Conservation (phyloP, 805 yeast species). For the Metschnikowia sp. region DNA sequence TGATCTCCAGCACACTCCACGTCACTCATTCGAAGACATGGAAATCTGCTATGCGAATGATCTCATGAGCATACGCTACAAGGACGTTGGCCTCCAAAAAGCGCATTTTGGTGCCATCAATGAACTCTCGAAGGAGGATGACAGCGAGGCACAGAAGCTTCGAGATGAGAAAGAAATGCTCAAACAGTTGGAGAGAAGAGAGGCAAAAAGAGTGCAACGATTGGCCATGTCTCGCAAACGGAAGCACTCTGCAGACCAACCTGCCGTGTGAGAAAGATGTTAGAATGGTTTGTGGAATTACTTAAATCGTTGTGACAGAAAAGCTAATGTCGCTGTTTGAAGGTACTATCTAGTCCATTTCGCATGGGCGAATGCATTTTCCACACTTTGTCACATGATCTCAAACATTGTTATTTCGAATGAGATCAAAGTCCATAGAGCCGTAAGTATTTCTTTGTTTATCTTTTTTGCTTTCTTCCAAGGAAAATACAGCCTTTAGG, state of each 20-base stretch:
- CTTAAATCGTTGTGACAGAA: no score
- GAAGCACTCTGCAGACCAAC: constrained; percentile 2
- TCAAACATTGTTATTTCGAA: no score
- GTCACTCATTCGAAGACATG: constrained; percentile 25
- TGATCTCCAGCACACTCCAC: constrained; percentile 10
- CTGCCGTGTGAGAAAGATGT: background rate
- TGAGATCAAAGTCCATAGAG: no score
- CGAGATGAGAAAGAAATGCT: constrained; percentile 23
- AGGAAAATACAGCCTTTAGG: no score
- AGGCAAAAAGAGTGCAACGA: constrained; percentile 32
- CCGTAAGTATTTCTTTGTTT: no score
- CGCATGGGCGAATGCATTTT: no score
- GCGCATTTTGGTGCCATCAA: constrained; percentile 23
- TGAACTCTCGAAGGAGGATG: constrained; percentile 18
- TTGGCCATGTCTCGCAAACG: constrained; percentile 17
- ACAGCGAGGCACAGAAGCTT: constrained; percentile 19
- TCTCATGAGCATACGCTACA: constrained; percentile 31
- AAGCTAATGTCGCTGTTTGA: no score
- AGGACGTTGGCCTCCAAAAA: constrained; percentile 27
- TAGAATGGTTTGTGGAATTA: no score
- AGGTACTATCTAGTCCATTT: no score
- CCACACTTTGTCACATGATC: no score
- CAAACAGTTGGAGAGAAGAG: constrained; percentile 32
- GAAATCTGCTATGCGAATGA: constrained; percentile 41
- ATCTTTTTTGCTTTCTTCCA: no score